Conservation (phyloP, 345 rosid species). For the Eucalyptus regnans region DNA sequence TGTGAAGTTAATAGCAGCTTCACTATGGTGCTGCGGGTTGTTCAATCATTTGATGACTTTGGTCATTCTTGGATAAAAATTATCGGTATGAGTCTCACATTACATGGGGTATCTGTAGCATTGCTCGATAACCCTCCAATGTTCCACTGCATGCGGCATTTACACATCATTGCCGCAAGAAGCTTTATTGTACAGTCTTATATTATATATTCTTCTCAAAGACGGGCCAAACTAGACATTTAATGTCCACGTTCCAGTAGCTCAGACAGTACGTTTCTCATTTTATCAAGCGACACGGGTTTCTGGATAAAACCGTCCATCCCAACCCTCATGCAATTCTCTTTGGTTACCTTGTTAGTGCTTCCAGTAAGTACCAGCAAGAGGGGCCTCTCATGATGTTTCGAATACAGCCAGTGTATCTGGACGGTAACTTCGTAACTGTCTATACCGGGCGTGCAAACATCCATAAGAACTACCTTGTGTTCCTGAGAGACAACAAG, state of each 20-base stretch:
- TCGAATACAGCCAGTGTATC: slow-evolving; percentile 52
- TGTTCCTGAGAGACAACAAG: slow-evolving; percentile 46
- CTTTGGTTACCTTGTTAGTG: slow-evolving; percentile 60
- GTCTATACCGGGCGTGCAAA: slow-evolving; percentile 34
- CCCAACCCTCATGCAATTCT: slow-evolving; percentile 74
- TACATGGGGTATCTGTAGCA: not conserved
- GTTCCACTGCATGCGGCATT: not conserved
- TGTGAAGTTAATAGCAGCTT: not conserved
- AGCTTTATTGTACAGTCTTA: not conserved
- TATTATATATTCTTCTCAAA: slow-evolving; percentile 12
- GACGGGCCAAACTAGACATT: not conserved
- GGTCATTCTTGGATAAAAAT: not conserved
- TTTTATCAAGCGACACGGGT: slow-evolving; percentile 76
- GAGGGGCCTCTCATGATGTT: slow-evolving; percentile 62
- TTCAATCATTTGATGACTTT: not conserved
- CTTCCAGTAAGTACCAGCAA: slow-evolving; percentile 74
- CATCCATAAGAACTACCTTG: slow-evolving; percentile 77
- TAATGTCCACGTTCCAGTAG: slow-evolving; percentile 53
- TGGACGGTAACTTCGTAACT: slow-evolving; percentile 50
- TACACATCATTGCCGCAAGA: not conserved
- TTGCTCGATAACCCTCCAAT: not conserved
- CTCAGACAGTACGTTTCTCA: slow-evolving; percentile 60
- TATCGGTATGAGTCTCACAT: not conserved
- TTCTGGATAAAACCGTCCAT: slow-evolving; percentile 72
- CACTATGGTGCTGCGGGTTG: not conserved